phyloP scores from a whole-genome alignment of 331 rosid genomes.

The Acacia concinna region DNA sequence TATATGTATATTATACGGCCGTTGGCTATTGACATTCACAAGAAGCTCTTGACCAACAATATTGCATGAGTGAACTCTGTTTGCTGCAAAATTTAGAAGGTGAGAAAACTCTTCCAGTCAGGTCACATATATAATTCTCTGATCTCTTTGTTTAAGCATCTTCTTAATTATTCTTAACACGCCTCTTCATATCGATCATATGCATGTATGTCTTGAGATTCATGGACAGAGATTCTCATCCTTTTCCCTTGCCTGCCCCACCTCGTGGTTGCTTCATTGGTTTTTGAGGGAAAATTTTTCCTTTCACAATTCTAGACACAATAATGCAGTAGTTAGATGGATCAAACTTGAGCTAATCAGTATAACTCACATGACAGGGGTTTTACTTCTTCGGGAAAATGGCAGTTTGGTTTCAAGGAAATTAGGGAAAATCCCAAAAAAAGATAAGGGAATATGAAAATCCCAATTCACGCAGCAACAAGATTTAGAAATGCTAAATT shows the following conservation, averaged over 20 bases:
- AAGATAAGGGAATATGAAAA: no score
- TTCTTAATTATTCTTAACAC: not conserved
- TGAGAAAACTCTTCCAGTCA: not conserved
- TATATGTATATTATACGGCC: not conserved
- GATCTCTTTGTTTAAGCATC: conserved; percentile 1
- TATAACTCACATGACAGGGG: not conserved
- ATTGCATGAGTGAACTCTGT: not conserved
- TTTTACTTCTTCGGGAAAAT: not conserved
- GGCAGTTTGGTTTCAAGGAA: no score
- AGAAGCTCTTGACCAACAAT: not conserved
- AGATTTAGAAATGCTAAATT: no score
- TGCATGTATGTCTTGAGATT: conserved; percentile 11
- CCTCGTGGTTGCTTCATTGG: not conserved
- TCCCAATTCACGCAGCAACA: no score
- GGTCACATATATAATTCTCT: not conserved
- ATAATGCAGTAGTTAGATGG: not conserved
- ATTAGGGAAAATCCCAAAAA: no score
- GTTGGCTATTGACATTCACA: conserved; percentile 1
- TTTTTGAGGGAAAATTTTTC: not conserved
- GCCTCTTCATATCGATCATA: not conserved
- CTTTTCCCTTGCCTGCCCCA: not conserved
- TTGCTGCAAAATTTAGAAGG: conserved; percentile 12
- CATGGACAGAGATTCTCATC: not conserved
- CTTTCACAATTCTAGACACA: not conserved
- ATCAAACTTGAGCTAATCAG: not conserved